Evolutionary conservation across 2,329 filamentous ascomycete species (phyloP), one percentile per base, ranked within the genome.

Genomic region (Hymenoscyphus fraxineus): DNA sequence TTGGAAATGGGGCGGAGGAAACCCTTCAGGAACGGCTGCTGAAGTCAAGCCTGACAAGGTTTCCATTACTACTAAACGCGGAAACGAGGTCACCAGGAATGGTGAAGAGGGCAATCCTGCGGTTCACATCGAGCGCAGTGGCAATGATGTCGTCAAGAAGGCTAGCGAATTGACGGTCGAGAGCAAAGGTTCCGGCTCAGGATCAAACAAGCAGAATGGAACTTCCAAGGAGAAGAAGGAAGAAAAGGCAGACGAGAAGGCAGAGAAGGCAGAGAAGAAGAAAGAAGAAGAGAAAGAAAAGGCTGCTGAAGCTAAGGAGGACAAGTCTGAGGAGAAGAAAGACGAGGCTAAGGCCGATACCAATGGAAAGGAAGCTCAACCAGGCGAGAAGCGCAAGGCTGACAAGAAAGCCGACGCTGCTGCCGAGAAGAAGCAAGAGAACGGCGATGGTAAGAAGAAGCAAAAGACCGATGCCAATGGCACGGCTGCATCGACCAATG

Each of bases 91-190:
- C 74, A 85, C 83, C 76, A 87, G 85, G 77, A 86, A 85, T 47
- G 86, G 84, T 60, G 81, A 84, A 32, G 80, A 82, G 35, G 80
- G 80, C 22, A 85, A 89, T 68, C 86, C 85, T 2, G 87, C 86
- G 39, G 83, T 89, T 6, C 82, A 83, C 67, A 76, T 89, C 70
- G 79, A 80, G 70, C 80, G 85, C 57, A 78, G 80, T 15, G 86
- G 86, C 58, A 87, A 88, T 70, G 86, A 89, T 73, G 85, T 88
- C 22, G 85, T 88, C 61, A 88, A 89, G 78, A 80, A 80, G 67
- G 84, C 85, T 13, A 83, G 80, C 55, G 86, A 89, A 76, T 77
- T 88, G 35, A 80, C 82, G 2, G 78, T 88, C 40, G 83, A 87
- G 64, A 73, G 82, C 69, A 79, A 80, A 66, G 76, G 71, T 40